Evolutionary conservation across 148 eudicot genomes (phyloP).

Genomic region (Dysphania ambrosioides): DNA sequence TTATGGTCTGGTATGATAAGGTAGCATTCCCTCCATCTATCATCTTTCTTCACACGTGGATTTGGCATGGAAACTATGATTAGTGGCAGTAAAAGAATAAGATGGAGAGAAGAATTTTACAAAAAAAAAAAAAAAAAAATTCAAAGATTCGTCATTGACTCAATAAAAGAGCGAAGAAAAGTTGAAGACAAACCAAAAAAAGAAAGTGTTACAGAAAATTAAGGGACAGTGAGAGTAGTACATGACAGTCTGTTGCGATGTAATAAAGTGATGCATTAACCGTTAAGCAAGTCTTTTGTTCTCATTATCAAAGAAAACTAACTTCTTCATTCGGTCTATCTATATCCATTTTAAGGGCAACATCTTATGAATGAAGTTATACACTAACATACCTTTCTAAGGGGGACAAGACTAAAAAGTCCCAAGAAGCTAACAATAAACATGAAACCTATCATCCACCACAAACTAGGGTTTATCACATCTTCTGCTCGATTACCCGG

Average conservation of each 20-base stretch:
- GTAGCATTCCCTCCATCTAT: too few species aligned
- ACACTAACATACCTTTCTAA: slow-evolving; percentile 62
- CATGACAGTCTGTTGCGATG: not conserved
- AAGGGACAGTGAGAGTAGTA: not conserved
- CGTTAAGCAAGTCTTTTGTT: not conserved
- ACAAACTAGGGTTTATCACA: slow-evolving; percentile 73
- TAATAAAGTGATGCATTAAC: not conserved
- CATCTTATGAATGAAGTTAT: not conserved
- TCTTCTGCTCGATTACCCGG: slow-evolving; percentile 92
- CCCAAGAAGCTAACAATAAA: slow-evolving; percentile 94
- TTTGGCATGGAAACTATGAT: too few species aligned
- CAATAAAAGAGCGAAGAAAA: too few species aligned
- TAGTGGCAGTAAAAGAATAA: too few species aligned
- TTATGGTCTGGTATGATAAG: too few species aligned
- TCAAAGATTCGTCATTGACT: too few species aligned
- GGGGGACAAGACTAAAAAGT: slow-evolving; percentile 88
- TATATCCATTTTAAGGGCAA: not conserved
- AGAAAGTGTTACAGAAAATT: too few species aligned
- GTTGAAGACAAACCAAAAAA: too few species aligned
- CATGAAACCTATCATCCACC: slow-evolving; percentile 92
- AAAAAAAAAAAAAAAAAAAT: too few species aligned
- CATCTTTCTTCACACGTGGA: too few species aligned
- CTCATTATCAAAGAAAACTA: not conserved
- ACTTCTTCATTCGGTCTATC: not conserved
- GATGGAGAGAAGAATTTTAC: too few species aligned